A percentile compares a stretch with the other conserved stretches of the same genome.
phyloP scores from a whole-genome alignment of 140 eudicot genomes.

The Erigeron philadelphicus region DNA sequence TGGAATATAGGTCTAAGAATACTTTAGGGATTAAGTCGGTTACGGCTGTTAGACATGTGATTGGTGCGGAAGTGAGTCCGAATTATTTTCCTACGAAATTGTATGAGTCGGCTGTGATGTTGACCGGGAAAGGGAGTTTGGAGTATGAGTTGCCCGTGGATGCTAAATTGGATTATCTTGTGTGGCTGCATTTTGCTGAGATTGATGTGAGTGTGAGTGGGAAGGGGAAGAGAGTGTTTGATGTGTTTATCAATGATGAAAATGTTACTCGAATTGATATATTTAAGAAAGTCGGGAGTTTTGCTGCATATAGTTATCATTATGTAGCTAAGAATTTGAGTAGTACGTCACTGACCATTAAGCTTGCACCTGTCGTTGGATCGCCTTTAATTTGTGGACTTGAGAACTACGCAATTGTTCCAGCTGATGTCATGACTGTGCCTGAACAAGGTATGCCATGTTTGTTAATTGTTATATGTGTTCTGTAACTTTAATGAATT shows the following conservation, averaged over 20 bases:
- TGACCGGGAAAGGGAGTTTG: conserved; percentile 39
- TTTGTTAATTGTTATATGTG: background rate
- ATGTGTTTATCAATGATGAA: conserved; percentile 57
- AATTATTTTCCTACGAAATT: conserved; percentile 71
- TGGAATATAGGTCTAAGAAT: conserved; percentile 34
- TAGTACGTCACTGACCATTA: conserved; percentile 49
- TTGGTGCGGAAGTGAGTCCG: conserved; percentile 44
- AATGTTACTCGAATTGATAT: conserved; percentile 75
- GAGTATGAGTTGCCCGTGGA: conserved; percentile 81
- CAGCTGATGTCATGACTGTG: conserved; percentile 70
- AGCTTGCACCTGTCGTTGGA: conserved; percentile 67
- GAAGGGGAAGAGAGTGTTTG: conserved; percentile 81
- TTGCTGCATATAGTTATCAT: conserved; percentile 69
- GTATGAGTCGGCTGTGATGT: conserved; percentile 60
- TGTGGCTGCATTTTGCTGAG: conserved; percentile 95
- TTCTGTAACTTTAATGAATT: conserved; percentile 7
- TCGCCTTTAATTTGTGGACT: conserved; percentile 75
- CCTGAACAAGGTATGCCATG: conserved; percentile 71
- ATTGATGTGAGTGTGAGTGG: conserved; percentile 66
- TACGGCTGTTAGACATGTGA: conserved; percentile 42
- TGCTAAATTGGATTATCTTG: conserved; percentile 79
- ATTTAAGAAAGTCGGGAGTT: conserved; percentile 76
- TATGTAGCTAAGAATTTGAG: conserved; percentile 73
- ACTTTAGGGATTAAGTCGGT: conserved; percentile 33
- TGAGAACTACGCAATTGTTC: conserved; percentile 92